A percentile compares a stretch with the other conserved stretches of the same genome.
phyloP scores from a whole-genome alignment of 2,329 filamentous ascomycete species.

The Talaromyces sp. region DNA sequence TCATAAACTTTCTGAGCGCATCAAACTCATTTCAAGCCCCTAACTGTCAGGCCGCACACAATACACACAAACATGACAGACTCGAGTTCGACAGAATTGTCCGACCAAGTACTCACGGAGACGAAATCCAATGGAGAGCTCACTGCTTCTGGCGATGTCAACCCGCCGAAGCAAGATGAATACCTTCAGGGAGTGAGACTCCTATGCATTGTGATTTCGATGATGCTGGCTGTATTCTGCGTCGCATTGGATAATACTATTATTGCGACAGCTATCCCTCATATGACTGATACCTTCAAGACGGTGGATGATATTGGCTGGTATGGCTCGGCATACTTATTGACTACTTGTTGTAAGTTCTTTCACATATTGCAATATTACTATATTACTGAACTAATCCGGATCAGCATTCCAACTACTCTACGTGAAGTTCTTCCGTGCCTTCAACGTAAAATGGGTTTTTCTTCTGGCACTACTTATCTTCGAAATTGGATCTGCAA shows the following conservation, averaged over 20 bases:
- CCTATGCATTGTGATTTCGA: background rate
- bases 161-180: background rate
- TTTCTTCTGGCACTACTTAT: background rate
- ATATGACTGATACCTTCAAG: constrained; percentile 30
- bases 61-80: background rate
- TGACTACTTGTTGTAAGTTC: constrained; percentile 33
- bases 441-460: background rate
- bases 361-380: constrained; percentile 1
- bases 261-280: constrained; percentile 22
- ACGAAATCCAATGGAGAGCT: background rate
- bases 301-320: constrained; percentile 38
- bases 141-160: background rate
- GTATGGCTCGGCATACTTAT: constrained; percentile 39
- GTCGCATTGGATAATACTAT: constrained; percentile 17
- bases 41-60: background rate
- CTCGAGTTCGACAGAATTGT: background rate
- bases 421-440: background rate
- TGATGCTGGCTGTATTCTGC: background rate
- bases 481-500: constrained; percentile 45
- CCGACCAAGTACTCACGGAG: background rate
- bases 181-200: background rate
- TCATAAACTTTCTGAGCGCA: background rate
- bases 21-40: background rate
- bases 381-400: too few relatives aligned
- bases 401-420: background rate